Percentiles rank a stretch among this genome's conserved stretches.
These are phyloP conservation scores for Cryptococcus jaspeensis DNA, from an alignment of 1,284 basidiomycete species.

Conservation along the genomic window DNA sequence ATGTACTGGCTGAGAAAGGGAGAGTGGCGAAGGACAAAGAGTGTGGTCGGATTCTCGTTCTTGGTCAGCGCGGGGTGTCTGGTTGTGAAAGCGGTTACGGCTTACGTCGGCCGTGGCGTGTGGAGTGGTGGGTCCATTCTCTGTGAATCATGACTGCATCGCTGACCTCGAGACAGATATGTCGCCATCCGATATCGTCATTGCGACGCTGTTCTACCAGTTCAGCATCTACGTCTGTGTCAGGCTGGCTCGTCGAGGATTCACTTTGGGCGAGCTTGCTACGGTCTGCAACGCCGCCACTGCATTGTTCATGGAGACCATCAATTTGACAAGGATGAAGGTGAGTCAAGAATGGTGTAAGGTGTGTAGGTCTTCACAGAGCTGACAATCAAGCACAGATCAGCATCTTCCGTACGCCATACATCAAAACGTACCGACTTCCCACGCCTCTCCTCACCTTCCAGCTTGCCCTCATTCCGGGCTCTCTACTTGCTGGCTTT, in stretches of 20 bases:
- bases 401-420: conserved; percentile 74
- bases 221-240: conserved; percentile 85
- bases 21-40: conserved; percentile 46
- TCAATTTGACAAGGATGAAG: conserved; percentile 75
- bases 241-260: conserved; percentile 84
- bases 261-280: conserved; percentile 91
- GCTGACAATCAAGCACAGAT: conserved; percentile 56
- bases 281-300: conserved; percentile 85
- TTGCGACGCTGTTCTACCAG: conserved; percentile 82
- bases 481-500: conserved; percentile 87
- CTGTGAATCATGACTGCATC: not conserved
- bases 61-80: conserved; percentile 46
- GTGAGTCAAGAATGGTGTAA: conserved; percentile 54
- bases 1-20: conserved; percentile 46
- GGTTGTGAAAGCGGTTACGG: conserved; percentile 44
- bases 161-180: conserved; percentile 60
- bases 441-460: conserved; percentile 90
- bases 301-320: conserved; percentile 77
- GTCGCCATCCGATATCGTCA: conserved; percentile 71
- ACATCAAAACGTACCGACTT: conserved; percentile 87
- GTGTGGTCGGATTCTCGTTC: conserved; percentile 48
- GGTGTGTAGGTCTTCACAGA: not conserved
- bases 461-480: conserved; percentile 90
- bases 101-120: conserved; percentile 38
- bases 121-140: conserved; percentile 40